Conservation (phyloP, 352 stramenopile species). For the Bremia lactucae region DNA sequence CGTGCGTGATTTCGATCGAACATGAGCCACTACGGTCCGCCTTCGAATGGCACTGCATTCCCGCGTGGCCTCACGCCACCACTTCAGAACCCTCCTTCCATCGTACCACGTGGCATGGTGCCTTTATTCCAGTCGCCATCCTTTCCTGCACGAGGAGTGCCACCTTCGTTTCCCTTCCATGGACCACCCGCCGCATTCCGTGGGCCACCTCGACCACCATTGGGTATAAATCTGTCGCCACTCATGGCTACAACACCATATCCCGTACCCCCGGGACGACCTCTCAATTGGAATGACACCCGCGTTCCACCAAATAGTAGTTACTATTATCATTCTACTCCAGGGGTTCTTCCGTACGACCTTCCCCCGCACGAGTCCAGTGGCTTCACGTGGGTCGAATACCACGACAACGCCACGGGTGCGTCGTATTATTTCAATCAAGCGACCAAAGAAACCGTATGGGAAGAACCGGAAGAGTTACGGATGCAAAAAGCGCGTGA, state of each 20-base stretch:
- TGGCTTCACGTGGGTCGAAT: slow-evolving; percentile 51
- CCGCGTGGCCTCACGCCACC: slow-evolving; percentile 10
- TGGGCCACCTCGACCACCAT: slow-evolving; percentile 8
- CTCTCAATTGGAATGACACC: slow-evolving; percentile 49
- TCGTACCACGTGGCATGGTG: slow-evolving; percentile 11
- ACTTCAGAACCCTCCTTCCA: slow-evolving; percentile 14
- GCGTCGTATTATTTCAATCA: slow-evolving; percentile 79
- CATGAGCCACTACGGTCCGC: slow-evolving; percentile 32
- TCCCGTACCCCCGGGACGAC: slow-evolving; percentile 12
- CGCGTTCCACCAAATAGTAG: slow-evolving; percentile 36
- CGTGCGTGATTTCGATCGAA: background rate
- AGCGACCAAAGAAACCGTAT: slow-evolving; percentile 60
- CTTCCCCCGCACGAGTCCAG: slow-evolving; percentile 6
- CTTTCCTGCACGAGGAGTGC: slow-evolving; percentile 12
- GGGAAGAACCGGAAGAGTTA: slow-evolving; percentile 70
- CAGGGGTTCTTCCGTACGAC: slow-evolving; percentile 58
- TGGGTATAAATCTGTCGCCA: slow-evolving; percentile 11
- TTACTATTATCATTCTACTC: slow-evolving; percentile 55
- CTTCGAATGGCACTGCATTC: slow-evolving; percentile 14
- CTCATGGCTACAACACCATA: slow-evolving; percentile 8
- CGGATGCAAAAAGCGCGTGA: slow-evolving; percentile 61
- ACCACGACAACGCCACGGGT: slow-evolving; percentile 58
- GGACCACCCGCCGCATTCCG: slow-evolving; percentile 15
- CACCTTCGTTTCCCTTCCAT: slow-evolving; percentile 17
- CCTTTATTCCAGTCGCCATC: slow-evolving; percentile 20